These are phyloP conservation scores for Evansstolkia leycettana DNA, from an alignment of 495 filamentous ascomycete species.

Conservation along the genomic window DNA sequence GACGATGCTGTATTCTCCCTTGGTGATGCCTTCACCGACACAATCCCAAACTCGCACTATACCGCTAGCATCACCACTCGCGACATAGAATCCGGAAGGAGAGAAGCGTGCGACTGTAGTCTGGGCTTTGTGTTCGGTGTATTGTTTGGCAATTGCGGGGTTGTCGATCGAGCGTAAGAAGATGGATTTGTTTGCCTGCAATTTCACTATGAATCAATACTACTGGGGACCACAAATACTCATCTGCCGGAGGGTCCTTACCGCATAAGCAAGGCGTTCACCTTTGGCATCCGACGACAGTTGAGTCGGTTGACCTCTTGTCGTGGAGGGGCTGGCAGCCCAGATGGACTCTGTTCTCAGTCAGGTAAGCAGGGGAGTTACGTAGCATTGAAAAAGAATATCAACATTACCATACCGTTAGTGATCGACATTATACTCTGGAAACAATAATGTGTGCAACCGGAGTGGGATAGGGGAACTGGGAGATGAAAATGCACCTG, in stretches of 20 bases:
- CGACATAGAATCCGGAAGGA: slow-evolving; percentile 88
- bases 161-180: slow-evolving; percentile 89
- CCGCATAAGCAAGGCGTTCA: slow-evolving; percentile 86
- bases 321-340: slow-evolving; percentile 70
- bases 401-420: slow-evolving; percentile 20
- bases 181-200: slow-evolving; percentile 86
- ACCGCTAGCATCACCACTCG: slow-evolving; percentile 81
- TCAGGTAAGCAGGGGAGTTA: no score
- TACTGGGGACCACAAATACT: neutral
- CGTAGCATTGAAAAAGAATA: no score
- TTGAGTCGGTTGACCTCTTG: slow-evolving; percentile 77
- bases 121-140: slow-evolving; percentile 74
- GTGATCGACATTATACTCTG: slow-evolving; percentile 39
- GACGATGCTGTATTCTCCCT: slow-evolving; percentile 86
- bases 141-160: slow-evolving; percentile 70
- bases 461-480: no score
- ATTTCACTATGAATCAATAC: neutral
- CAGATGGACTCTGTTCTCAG: slow-evolving; percentile 47
- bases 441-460: no score
- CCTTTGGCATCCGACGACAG: slow-evolving; percentile 85
- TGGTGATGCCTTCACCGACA: slow-evolving; percentile 42
- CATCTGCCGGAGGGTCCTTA: slow-evolving; percentile 29
- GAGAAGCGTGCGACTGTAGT: slow-evolving; percentile 92
- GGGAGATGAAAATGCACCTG: no score
- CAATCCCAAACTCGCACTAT: slow-evolving; percentile 83